Base-by-base conservation (phyloP, 768 basidiomycete species). In the Termitomyces sp. region DNA sequence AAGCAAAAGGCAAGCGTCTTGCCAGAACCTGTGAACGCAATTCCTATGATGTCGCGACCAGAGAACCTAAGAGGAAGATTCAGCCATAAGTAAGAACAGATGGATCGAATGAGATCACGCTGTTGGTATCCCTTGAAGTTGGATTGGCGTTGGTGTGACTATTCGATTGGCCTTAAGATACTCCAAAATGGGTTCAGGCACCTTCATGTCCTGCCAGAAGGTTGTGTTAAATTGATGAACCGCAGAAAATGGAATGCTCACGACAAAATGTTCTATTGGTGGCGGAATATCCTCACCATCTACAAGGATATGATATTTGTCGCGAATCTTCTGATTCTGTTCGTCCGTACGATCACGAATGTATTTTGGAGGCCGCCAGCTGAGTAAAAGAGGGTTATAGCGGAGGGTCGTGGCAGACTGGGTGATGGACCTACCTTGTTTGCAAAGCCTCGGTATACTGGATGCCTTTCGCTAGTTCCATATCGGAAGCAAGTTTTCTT, bases 1-100 rank as follows among this genome's bases (percentile, higher is more conserved):
- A 99, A 79, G 65, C 94, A 96, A 76, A 99, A 99, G 0, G 96
- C 90, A n/a, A 99, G 85, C 0, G 97, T 99, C 77, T 99, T 99
- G 16, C 97, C 97, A 0, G 96, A 98, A 42, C 97, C 97, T 28
- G 97, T 99, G 76, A 98, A 98, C 4, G 97, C 97, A 65, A 99
- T 98, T 20, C 97, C 97, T 65, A 98, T 99, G 78, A 98, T 90
- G 73, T 99, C 97, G 63, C 97, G 87, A 42, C 97, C 97, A 55
- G 94, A 79, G 73, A 98, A 98, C 38, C 94, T 95, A 70, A 22
- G 20, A 33, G 42, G 38, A 61, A 60, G 28, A 68, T 68, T 55
- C 61, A 69, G 72, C 36, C 36, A 57, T 12, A 28, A 22, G 42
- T 18, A 20, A 15, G 3, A 53, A n/a, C n/a, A 42, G 12, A 15